Percentiles rank a stretch among this genome's conserved stretches.
phyloP scores from a whole-genome alignment of 192 early-diverging fungal species.

The Umbelopsis sp. region DNA sequence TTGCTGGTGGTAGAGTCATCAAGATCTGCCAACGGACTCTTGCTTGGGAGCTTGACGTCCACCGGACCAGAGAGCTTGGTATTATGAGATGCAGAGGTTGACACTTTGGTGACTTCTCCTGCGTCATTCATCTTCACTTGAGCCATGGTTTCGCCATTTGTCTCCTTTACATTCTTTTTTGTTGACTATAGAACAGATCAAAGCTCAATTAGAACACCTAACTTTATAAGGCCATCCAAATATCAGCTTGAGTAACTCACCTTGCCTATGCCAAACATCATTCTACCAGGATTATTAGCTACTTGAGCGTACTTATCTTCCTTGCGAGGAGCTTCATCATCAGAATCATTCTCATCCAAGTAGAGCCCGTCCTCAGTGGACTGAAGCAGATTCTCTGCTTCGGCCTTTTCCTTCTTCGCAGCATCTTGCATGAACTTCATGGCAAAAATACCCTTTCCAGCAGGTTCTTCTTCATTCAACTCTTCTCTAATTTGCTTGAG shows the following conservation, averaged over 20 bases:
- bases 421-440: slow-evolving; percentile 99
- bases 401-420: slow-evolving; percentile 57
- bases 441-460: slow-evolving; percentile 79
- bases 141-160: neutral
- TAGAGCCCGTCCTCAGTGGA: slow-evolving; percentile 54
- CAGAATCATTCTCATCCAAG: slow-evolving; percentile 36
- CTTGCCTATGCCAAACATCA: slow-evolving; percentile 57
- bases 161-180: slow-evolving; percentile 9
- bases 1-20: slow-evolving; percentile 48
- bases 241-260: slow-evolving; percentile 6
- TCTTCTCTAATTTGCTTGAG: slow-evolving; percentile 57
- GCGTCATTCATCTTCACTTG: slow-evolving; percentile 57
- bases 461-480: slow-evolving; percentile 47
- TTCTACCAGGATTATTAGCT: slow-evolving; percentile 60
- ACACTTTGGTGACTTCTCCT: slow-evolving; percentile 52
- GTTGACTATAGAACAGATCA: slow-evolving; percentile 9
- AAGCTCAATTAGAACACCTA: neutral
- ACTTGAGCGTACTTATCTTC: slow-evolving; percentile 39
- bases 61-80: slow-evolving; percentile 61
- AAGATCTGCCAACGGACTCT: slow-evolving; percentile 30
- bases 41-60: slow-evolving; percentile 43
- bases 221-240: neutral
- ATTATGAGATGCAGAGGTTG: slow-evolving; percentile 53
- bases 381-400: slow-evolving; percentile 46
- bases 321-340: slow-evolving; percentile 32